A percentile compares a stretch with the other conserved stretches of the same genome.
phyloP scores from a whole-genome alignment of 495 filamentous ascomycete species.

The Margaritispora aquatica region DNA sequence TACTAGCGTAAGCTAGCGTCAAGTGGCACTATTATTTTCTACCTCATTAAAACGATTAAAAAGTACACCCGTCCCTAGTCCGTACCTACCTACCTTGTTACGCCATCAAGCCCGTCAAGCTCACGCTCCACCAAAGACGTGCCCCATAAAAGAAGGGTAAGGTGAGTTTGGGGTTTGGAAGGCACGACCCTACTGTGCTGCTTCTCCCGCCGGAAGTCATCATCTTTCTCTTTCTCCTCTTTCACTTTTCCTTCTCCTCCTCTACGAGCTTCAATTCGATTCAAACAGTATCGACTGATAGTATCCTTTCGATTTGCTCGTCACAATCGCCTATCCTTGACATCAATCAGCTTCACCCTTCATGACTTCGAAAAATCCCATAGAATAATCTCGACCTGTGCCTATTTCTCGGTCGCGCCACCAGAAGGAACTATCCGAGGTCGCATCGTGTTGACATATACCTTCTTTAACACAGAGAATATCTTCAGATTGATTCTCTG shows the following conservation, averaged over 20 bases:
- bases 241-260: background rate
- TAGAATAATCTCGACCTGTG: background rate
- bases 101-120: background rate
- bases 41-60: too few species aligned
- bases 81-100: too few species aligned
- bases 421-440: background rate
- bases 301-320: too few species aligned
- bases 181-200: background rate
- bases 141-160: background rate
- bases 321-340: too few species aligned
- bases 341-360: too few species aligned
- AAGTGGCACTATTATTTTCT: too few species aligned
- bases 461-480: background rate
- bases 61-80: too few species aligned
- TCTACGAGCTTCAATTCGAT: background rate
- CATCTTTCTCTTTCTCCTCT: constrained; percentile 2
- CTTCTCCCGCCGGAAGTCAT: constrained; percentile 1
- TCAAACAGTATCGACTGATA: too few species aligned
- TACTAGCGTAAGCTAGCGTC: too few species aligned
- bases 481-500: background rate
- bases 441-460: background rate
- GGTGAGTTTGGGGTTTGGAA: background rate
- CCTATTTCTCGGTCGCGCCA: background rate
- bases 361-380: too few species aligned
- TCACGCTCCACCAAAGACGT: background rate